These are phyloP conservation scores for Leishmania mexicana DNA, from an alignment of 208 protist genomes.

Conservation along the genomic window DNA sequence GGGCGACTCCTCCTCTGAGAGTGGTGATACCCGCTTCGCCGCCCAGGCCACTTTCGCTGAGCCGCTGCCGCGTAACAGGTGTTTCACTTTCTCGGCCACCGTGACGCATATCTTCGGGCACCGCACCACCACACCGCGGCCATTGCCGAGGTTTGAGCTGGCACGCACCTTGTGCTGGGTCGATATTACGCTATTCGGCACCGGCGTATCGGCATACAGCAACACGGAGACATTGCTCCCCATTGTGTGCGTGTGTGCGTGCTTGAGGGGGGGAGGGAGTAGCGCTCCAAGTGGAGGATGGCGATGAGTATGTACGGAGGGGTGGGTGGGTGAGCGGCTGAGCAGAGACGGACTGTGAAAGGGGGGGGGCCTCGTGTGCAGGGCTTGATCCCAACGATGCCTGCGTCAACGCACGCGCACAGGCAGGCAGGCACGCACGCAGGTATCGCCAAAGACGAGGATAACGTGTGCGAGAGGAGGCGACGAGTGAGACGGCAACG, in stretches of 20 bases:
- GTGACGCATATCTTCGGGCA: slow-evolving; percentile 20
- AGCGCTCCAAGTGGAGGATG: background rate
- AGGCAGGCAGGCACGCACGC: too few species aligned
- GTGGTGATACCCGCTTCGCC: background rate
- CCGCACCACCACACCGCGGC: slow-evolving; percentile 4
- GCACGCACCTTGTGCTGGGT: slow-evolving; percentile 9
- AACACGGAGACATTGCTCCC: slow-evolving; percentile 27
- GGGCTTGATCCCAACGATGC: too few species aligned
- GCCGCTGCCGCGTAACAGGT: slow-evolving; percentile 1
- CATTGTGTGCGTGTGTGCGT: slow-evolving; percentile 6
- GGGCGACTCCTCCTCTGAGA: background rate
- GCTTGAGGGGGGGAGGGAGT: slow-evolving; percentile 8
- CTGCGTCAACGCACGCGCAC: too few species aligned
- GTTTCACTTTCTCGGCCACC: slow-evolving; percentile 1
- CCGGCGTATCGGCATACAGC: slow-evolving; percentile 16
- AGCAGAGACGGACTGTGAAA: too few species aligned
- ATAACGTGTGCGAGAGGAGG: background rate
- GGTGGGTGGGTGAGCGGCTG: background rate
- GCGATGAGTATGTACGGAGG: background rate
- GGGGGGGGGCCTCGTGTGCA: too few species aligned
- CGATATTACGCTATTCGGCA: slow-evolving; percentile 12
- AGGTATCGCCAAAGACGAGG: background rate
- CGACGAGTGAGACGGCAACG: too few species aligned
- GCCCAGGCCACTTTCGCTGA: background rate
- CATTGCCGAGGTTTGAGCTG: background rate